Base-by-base conservation (phyloP, 176 grass and related monocot genomes). In the Aegilops bicornis region DNA sequence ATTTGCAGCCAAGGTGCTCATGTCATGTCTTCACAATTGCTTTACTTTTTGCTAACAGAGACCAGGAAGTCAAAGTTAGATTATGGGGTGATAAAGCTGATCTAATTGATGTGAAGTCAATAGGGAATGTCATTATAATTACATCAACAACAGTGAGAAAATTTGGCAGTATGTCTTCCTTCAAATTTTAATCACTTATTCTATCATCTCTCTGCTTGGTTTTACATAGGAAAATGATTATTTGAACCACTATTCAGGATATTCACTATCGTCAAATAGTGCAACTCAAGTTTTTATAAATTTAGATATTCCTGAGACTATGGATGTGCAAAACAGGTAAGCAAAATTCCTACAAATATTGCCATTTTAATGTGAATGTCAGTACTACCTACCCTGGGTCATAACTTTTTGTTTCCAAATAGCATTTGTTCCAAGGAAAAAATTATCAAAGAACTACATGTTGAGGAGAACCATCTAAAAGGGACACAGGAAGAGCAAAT, bases 121-220 rank as follows among this genome's bases (percentile, higher is more conserved):
- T 10, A 27, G 32, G 29, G 7, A 7, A 77, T 52, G 13, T 64
- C 20, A 24, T 85, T 20, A 32, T 33, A 50, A 32, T 77, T 23
- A 67, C 73, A 52, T 85, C 73, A 66, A 54, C 73, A 52, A 85
- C 9, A 22, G 22, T 78, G 12, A 78, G 35, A 15, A 85, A 78
- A 68, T 85, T 37, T 78, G 42, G 22, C 12, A 54, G 43, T 78
- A 69, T 68, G 14, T 68, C 3, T 19, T 68, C 30, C 13, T 25
- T 32, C 10, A 42, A 84, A 71, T 19, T 39, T 36, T 22, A 32
- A 8, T 36, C 3, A 23, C 30, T 36, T 15, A 69, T 69, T 69
- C 36, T 69, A 4, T 63, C 1, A 80, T 42, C 7, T 15, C 4
- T 39, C 8, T 77, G 27, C 17, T 35, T 7, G 15, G 16, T 35